Conservation (phyloP, 495 filamentous ascomycete species). For the Trypethelium eluteriae region DNA sequence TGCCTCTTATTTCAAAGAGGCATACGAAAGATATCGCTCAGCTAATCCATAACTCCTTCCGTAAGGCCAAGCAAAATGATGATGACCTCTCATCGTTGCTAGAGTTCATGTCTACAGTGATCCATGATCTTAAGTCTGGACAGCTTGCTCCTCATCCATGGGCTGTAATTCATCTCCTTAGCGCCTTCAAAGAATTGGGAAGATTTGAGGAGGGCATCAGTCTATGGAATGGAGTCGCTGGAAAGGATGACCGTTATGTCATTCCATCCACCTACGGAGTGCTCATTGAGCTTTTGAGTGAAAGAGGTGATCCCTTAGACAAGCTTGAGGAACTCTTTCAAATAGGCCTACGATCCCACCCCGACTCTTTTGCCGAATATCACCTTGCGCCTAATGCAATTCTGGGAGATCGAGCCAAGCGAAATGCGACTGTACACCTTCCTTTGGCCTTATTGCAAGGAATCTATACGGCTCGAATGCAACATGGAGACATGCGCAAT, state of each 20-base stretch:
- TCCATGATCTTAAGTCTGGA: slow-evolving; percentile 31
- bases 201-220: slow-evolving; percentile 32
- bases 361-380: slow-evolving; percentile 36
- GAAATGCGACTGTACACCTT: slow-evolving; percentile 16
- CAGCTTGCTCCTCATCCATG: slow-evolving; percentile 33
- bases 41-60: slow-evolving; percentile 18
- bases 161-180: slow-evolving; percentile 40
- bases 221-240: slow-evolving; percentile 42
- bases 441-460: slow-evolving; percentile 38
- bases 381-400: slow-evolving; percentile 38
- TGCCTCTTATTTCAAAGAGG: background rate
- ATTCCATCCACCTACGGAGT: slow-evolving; percentile 40
- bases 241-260: slow-evolving; percentile 32
- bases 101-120: slow-evolving; percentile 32
- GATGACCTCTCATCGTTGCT: slow-evolving; percentile 12
- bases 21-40: slow-evolving; percentile 14
- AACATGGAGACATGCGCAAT: slow-evolving; percentile 39
- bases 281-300: slow-evolving; percentile 42
- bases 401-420: slow-evolving; percentile 29
- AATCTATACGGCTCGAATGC: slow-evolving; percentile 41
- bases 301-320: slow-evolving; percentile 31
- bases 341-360: slow-evolving; percentile 37
- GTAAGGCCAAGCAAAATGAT: slow-evolving; percentile 1
- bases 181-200: slow-evolving; percentile 40
- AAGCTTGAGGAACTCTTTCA: slow-evolving; percentile 39